phyloP scores from a whole-genome alignment of 2,329 filamentous ascomycete genomes.

The Pseudogymnoascus destructans region DNA sequence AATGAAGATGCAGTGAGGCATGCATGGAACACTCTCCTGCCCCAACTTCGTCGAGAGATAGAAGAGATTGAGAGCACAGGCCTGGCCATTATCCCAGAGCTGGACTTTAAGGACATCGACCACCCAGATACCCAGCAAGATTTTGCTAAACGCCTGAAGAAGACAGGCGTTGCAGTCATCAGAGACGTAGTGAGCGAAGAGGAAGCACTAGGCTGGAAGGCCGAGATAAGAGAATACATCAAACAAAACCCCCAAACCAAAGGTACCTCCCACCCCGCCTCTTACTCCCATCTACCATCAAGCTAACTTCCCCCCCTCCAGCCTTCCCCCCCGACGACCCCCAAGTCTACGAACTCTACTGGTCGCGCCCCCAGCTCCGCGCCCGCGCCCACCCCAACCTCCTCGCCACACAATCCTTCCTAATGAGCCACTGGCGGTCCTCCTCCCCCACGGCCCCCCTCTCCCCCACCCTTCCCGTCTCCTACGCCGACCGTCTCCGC shows the following conservation, averaged over 20 bases:
- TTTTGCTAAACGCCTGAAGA: constrained; percentile 16
- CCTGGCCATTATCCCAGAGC: constrained; percentile 37
- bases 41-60: constrained; percentile 34
- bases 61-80: constrained; percentile 33
- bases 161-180: constrained; percentile 36
- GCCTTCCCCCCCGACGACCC: constrained; percentile 55
- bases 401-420: constrained; percentile 44
- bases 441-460: constrained; percentile 30
- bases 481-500: constrained; percentile 52
- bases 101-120: constrained; percentile 35
- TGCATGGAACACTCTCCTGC: constrained; percentile 38
- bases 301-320: neutral
- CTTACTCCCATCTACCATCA: neutral
- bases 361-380: constrained; percentile 54
- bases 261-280: constrained; percentile 17
- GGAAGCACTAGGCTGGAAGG: constrained; percentile 53
- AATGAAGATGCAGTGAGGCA: constrained; percentile 34
- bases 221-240: constrained; percentile 51
- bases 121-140: constrained; percentile 13
- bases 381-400: constrained; percentile 55
- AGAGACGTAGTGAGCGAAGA: constrained; percentile 49
- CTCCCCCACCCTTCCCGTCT: constrained; percentile 41
- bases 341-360: constrained; percentile 65
- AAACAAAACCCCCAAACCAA: constrained; percentile 46
- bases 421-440: constrained; percentile 49